Evolutionary conservation across 1,284 basidiomycete species (phyloP).

Genomic region (Psilocybe mexicana): DNA sequence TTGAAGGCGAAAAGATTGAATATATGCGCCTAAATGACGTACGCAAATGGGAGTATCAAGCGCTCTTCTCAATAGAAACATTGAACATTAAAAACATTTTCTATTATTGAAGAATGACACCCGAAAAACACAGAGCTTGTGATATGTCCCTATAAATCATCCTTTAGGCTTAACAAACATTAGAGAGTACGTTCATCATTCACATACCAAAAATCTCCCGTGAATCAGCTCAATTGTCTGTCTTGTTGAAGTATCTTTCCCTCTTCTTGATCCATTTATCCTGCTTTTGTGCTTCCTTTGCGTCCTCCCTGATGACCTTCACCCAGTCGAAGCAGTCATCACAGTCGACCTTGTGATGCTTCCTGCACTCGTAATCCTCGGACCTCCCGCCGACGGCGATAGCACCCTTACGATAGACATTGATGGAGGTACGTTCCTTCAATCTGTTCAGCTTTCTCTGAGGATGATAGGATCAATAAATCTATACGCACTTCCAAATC

Average conservation of each 20-base stretch:
- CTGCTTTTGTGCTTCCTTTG: constrained; percentile 21
- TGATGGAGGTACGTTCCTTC: constrained; percentile 31
- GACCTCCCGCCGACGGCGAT: constrained; percentile 20
- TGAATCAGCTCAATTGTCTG: background rate
- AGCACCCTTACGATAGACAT: constrained; percentile 30
- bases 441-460: background rate
- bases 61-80: too few species aligned
- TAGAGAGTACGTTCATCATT: too few species aligned
- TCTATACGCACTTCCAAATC: constrained; percentile 25
- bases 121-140: too few species aligned
- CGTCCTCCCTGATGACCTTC: constrained; percentile 26
- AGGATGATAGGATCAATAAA: too few species aligned
- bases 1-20: too few species aligned
- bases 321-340: constrained; percentile 34
- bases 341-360: constrained; percentile 31
- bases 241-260: constrained; percentile 4
- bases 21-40: too few species aligned
- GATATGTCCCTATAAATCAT: too few species aligned
- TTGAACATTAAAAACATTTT: too few species aligned
- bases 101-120: too few species aligned
- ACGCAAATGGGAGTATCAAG: too few species aligned
- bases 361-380: constrained; percentile 27
- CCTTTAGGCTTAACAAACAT: too few species aligned
- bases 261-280: constrained; percentile 24
- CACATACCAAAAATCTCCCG: too few species aligned